Conservation (phyloP, 371 early-diverging fungal genomes). For the Amoeboaphelidium protococcarum region DNA sequence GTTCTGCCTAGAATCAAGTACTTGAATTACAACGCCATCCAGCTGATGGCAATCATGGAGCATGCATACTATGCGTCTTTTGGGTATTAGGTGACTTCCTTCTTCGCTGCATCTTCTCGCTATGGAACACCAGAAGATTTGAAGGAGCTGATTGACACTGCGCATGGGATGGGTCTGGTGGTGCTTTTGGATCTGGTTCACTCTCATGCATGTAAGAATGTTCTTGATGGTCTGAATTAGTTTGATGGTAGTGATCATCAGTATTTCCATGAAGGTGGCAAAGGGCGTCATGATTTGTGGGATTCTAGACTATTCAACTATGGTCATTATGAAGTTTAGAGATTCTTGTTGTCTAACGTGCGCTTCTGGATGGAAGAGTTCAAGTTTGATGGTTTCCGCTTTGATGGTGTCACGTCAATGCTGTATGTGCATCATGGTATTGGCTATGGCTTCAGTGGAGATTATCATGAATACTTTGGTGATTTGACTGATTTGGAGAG, state of each 20-base stretch:
- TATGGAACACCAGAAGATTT: constrained; percentile 79
- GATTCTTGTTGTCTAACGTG: constrained; percentile 76
- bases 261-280: constrained; percentile 70
- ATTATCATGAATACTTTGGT: constrained; percentile 80
- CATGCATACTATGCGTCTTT: constrained; percentile 95
- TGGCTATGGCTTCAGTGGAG: constrained; percentile 67
- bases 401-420: constrained; percentile 92
- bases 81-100: constrained; percentile 88
- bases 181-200: constrained; percentile 84
- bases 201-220: constrained; percentile 86
- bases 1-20: constrained; percentile 62
- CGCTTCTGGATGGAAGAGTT: constrained; percentile 72
- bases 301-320: constrained; percentile 77
- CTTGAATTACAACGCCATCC: constrained; percentile 76
- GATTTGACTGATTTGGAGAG: constrained; percentile 54
- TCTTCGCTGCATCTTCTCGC: constrained; percentile 68
- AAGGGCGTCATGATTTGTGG: constrained; percentile 77
- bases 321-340: constrained; percentile 52
- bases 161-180: constrained; percentile 57
- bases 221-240: constrained; percentile 69
- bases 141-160: constrained; percentile 64
- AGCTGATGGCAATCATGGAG: constrained; percentile 94
- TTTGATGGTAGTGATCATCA: constrained; percentile 83
- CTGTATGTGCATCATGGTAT: constrained; percentile 85
- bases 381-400: constrained; percentile 86